phyloP scores from a whole-genome alignment of 495 filamentous ascomycete species.

The Ascodesmis nigricans region DNA sequence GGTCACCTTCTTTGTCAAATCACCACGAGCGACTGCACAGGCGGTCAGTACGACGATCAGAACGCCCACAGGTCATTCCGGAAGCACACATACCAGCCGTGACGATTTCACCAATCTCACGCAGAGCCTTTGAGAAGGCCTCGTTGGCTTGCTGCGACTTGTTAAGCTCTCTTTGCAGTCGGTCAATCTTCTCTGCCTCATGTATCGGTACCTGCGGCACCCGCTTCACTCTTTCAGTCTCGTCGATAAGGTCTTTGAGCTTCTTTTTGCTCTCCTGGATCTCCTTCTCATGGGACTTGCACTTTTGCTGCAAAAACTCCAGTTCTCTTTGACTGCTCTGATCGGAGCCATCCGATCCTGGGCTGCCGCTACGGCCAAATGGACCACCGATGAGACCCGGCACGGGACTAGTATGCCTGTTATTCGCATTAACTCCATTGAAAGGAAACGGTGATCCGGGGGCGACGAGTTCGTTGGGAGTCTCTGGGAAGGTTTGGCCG shows the following conservation, averaged over 20 bases:
- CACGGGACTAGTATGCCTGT: conserved; percentile 19
- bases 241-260: conserved; percentile 32
- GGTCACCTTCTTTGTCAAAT: conserved; percentile 91
- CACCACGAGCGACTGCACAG: conserved; percentile 87
- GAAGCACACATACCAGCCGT: conserved; percentile 20
- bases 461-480: conserved; percentile 21
- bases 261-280: conserved; percentile 23
- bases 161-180: conserved; percentile 70
- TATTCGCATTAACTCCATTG: conserved; percentile 9
- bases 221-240: conserved; percentile 37
- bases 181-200: conserved; percentile 34
- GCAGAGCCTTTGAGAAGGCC: conserved; percentile 89
- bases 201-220: conserved; percentile 35
- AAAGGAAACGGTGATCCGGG: conserved; percentile 21
- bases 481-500: conserved; percentile 18
- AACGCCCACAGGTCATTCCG: no score
- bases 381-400: conserved; percentile 11
- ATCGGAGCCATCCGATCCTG: conserved; percentile 17
- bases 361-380: conserved; percentile 16
- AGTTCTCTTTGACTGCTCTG: conserved; percentile 24
- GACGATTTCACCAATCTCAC: conserved; percentile 82
- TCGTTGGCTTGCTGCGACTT: conserved; percentile 97
- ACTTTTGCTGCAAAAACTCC: conserved; percentile 27
- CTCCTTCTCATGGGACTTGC: conserved; percentile 30
- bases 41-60: no score